A percentile compares a stretch with the other conserved stretches of the same genome.
These are phyloP conservation scores for Clavispora phyllophila DNA, from an alignment of 805 yeast genomes.

Conservation along the genomic window DNA sequence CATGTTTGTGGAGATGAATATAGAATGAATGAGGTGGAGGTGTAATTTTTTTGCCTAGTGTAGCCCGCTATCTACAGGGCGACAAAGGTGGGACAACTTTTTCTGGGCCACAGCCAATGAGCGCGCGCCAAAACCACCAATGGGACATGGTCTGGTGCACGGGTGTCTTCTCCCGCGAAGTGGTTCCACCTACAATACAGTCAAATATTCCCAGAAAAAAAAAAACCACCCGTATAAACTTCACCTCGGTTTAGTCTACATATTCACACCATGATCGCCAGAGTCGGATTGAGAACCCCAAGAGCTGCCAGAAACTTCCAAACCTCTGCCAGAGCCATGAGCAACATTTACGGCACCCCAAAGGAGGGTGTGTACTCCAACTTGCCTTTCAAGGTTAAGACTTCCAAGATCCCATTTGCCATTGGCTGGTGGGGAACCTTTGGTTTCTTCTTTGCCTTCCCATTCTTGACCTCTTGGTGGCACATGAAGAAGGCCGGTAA, in stretches of 20 bases:
- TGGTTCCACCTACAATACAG: background rate
- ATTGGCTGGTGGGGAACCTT: constrained; percentile 76
- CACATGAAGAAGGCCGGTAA: constrained; percentile 86
- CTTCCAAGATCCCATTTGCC: constrained; percentile 86
- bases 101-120: background rate
- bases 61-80: constrained; percentile 1
- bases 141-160: background rate
- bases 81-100: constrained; percentile 1
- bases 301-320: constrained; percentile 39
- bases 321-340: constrained; percentile 35
- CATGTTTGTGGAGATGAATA: constrained; percentile 1
- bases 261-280: constrained; percentile 19
- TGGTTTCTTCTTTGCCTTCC: constrained; percentile 37
- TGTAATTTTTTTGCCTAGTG: background rate
- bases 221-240: background rate
- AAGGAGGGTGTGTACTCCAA: constrained; percentile 76
- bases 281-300: constrained; percentile 17
- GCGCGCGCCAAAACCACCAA: background rate
- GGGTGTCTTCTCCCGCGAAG: background rate
- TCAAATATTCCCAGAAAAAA: background rate
- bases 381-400: constrained; percentile 90
- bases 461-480: constrained; percentile 73
- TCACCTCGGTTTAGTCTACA: background rate
- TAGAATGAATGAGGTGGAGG: background rate
- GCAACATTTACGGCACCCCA: constrained; percentile 35